These are phyloP conservation scores for Platanthera guangdongensis DNA, from an alignment of 106 monocot species.

Conservation along the genomic window DNA sequence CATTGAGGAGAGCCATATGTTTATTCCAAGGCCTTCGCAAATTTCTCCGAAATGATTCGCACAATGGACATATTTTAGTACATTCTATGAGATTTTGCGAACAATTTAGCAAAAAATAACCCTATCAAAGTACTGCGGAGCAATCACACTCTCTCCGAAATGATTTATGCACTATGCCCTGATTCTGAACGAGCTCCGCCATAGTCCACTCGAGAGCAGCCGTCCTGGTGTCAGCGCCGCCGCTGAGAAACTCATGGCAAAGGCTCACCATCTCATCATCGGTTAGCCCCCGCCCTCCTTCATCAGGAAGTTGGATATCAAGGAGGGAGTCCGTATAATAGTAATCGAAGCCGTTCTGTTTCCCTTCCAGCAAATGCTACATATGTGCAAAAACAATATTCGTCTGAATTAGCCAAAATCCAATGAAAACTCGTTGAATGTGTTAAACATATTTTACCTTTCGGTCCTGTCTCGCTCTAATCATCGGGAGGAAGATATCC, in stretches of 20 bases:
- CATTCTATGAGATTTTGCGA: no score
- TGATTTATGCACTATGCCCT: background rate
- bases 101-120: no score
- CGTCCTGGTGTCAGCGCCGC: constrained; percentile 18
- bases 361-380: background rate
- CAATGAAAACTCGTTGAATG: background rate
- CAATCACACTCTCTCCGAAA: no score
- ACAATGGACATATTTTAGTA: no score
- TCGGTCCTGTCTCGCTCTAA: constrained; percentile 10
- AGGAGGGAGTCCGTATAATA: constrained; percentile 18
- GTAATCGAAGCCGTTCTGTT: background rate
- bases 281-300: constrained; percentile 16
- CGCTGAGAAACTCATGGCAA: constrained; percentile 31
- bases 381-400: background rate
- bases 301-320: constrained; percentile 18
- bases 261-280: constrained; percentile 29
- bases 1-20: no score
- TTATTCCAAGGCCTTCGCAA: no score
- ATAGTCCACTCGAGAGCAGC: constrained; percentile 27
- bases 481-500: constrained; percentile 20
- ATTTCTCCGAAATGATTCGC: no score
- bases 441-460: background rate
- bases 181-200: constrained; percentile 23
- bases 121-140: no score
- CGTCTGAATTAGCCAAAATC: background rate